Percentiles rank a stretch among this genome's conserved stretches.
phyloP scores from a whole-genome alignment of 2,329 filamentous ascomycete species.

The Colletotrichum lupini region DNA sequence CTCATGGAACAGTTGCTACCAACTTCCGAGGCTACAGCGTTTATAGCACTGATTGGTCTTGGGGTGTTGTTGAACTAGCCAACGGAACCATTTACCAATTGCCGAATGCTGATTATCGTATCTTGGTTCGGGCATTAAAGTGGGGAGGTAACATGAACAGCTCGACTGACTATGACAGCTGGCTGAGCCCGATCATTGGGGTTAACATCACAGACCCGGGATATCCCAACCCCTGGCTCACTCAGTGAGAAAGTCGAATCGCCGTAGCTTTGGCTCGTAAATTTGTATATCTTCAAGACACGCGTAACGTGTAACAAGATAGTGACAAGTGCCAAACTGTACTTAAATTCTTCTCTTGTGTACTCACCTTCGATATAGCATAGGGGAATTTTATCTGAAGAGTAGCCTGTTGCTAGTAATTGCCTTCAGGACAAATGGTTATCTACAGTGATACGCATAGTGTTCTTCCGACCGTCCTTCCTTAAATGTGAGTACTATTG shows the following conservation, averaged over 20 bases:
- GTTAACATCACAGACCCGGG: conserved; percentile 25
- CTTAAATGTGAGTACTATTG: too few species aligned
- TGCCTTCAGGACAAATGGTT: too few species aligned
- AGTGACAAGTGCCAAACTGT: too few species aligned
- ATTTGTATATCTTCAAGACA: neutral
- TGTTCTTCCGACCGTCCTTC: too few species aligned
- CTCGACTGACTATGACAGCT: conserved; percentile 22
- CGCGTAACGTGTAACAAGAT: too few species aligned
- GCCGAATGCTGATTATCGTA: conserved; percentile 29
- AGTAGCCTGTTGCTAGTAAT: too few species aligned
- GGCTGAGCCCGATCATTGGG: conserved; percentile 22
- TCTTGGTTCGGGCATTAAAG: conserved; percentile 17
- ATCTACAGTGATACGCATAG: too few species aligned
- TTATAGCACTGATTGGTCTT: conserved; percentile 17
- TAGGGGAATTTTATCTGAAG: too few species aligned
- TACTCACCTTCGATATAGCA: too few species aligned
- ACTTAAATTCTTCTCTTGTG: too few species aligned
- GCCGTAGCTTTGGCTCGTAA: neutral
- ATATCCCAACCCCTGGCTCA: conserved; percentile 14
- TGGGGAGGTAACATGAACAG: conserved; percentile 10
- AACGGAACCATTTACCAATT: conserved; percentile 26
- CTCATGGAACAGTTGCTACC: conserved; percentile 1
- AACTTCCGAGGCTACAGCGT: conserved; percentile 23
- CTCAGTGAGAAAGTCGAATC: neutral
- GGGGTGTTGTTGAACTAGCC: conserved; percentile 23